A percentile compares a stretch with the other conserved stretches of the same genome.
These are phyloP conservation scores for Carex myosuroides DNA, from an alignment of 176 grass and related monocot genomes.

Conservation along the genomic window DNA sequence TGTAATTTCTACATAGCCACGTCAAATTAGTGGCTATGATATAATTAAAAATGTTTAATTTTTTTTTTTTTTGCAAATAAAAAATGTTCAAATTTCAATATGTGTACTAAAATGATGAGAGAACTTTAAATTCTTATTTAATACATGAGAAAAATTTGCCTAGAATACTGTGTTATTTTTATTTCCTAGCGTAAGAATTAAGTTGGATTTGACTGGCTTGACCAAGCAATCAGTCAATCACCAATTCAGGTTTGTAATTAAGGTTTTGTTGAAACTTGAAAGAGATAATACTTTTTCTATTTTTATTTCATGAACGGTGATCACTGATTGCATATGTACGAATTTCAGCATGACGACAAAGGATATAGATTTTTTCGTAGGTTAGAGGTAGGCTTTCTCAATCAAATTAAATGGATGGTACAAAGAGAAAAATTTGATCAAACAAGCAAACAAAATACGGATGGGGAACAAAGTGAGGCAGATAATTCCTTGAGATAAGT, in stretches of 20 bases:
- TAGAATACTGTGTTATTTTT: not conserved
- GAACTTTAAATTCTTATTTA: no score
- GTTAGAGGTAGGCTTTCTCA: slow-evolving; percentile 1
- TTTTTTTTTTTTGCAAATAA: no score
- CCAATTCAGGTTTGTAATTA: not conserved
- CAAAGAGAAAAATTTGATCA: not conserved
- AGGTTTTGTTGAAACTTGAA: not conserved
- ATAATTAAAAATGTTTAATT: no score
- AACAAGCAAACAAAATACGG: not conserved
- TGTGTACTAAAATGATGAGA: no score
- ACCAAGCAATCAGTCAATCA: no score
- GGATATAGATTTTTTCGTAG: not conserved
- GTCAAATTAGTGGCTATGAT: no score
- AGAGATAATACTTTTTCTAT: not conserved
- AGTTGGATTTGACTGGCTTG: not conserved
- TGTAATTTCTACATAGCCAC: no score
- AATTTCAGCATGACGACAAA: slow-evolving; percentile 11
- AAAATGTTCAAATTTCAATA: no score
- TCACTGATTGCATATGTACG: not conserved
- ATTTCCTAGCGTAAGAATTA: not conserved
- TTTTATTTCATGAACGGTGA: not conserved
- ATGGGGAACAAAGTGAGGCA: not conserved
- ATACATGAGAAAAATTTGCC: no score
- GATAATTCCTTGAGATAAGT: slow-evolving; percentile 17
- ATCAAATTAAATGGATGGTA: not conserved